A percentile compares a stretch with the other conserved stretches of the same genome.
Conservation (phyloP, 176 grass and related monocot genomes). For the Saccharum spontaneum region DNA sequence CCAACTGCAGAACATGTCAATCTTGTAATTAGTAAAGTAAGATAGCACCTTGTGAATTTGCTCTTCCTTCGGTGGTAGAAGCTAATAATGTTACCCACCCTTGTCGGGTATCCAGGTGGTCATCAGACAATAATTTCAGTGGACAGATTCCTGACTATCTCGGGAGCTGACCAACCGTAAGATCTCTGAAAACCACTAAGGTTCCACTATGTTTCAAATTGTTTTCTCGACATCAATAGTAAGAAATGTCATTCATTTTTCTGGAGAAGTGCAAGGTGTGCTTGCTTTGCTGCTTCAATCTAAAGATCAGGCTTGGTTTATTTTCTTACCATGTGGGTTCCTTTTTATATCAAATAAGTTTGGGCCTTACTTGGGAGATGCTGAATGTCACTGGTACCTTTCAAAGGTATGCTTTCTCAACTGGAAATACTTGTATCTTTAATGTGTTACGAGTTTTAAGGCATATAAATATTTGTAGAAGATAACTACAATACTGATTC, state of each 20-base stretch:
- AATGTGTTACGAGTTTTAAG: too few relatives aligned
- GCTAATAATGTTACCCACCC: conserved; percentile 18
- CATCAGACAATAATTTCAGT: conserved; percentile 64
- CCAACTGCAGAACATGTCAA: conserved; percentile 49
- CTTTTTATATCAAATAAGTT: too few relatives aligned
- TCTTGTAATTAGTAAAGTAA: conserved; percentile 36
- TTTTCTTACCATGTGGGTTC: too few relatives aligned
- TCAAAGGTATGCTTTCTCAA: too few relatives aligned
- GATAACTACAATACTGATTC: too few relatives aligned
- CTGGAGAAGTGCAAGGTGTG: not conserved
- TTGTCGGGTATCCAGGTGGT: conserved; percentile 46
- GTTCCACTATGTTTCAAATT: not conserved
- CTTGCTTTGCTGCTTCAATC: too few relatives aligned
- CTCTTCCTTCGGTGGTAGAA: conserved; percentile 1
- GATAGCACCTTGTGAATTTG: conserved; percentile 9
- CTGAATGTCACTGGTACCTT: too few relatives aligned
- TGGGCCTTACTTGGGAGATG: too few relatives aligned
- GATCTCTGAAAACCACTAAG: conserved; percentile 7
- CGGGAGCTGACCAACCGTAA: conserved; percentile 64
- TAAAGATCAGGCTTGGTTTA: too few relatives aligned
- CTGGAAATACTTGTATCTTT: too few relatives aligned
- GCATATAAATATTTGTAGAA: too few relatives aligned
- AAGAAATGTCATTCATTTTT: not conserved
- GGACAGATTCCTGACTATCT: conserved; percentile 62
- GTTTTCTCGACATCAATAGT: conserved; percentile 8